Evolutionary conservation across 257 asterid species (phyloP).

Genomic region (Lithospermum erythrorhizon): DNA sequence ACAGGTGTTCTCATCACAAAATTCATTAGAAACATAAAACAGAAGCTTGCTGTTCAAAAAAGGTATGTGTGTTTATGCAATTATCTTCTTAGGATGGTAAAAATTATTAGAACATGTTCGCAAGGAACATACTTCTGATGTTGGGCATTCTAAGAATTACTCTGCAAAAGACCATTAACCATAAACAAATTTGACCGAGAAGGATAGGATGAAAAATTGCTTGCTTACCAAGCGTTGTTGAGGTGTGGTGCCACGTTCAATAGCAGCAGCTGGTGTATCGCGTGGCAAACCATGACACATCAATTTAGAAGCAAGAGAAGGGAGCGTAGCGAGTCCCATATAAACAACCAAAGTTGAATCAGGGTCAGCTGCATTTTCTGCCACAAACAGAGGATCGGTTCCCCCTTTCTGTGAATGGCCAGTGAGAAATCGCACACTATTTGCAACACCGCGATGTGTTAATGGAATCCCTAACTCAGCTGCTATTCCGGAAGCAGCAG

Average conservation of each 20-base stretch:
- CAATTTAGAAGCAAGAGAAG: conserved; percentile 70
- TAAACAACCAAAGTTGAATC: conserved; percentile 83
- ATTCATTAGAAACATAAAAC: too few species aligned
- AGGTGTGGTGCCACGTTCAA: conserved; percentile 95
- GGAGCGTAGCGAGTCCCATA: conserved; percentile 92
- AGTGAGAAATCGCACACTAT: conserved; percentile 73
- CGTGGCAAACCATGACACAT: conserved; percentile 71
- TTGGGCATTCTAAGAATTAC: not conserved
- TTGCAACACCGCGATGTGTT: conserved; percentile 95
- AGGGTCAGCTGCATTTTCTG: conserved; percentile 86
- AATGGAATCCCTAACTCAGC: conserved; percentile 92
- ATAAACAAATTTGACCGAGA: not conserved
- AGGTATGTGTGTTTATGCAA: too few species aligned
- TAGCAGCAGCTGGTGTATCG: conserved; percentile 82
- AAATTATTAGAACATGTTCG: not conserved
- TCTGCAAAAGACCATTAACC: not conserved
- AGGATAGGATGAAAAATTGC: not conserved
- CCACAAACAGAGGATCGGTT: conserved; percentile 74
- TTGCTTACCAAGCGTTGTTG: conserved; percentile 60
- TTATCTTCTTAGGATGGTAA: too few species aligned
- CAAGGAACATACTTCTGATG: not conserved
- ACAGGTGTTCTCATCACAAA: too few species aligned
- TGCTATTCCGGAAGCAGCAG: conserved; percentile 98
- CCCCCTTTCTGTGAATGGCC: conserved; percentile 98
- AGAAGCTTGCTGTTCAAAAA: too few species aligned